Base-by-base conservation (phyloP, 225 moss, liverwort and hornwort genomes). In the Straminergon stramineum region DNA sequence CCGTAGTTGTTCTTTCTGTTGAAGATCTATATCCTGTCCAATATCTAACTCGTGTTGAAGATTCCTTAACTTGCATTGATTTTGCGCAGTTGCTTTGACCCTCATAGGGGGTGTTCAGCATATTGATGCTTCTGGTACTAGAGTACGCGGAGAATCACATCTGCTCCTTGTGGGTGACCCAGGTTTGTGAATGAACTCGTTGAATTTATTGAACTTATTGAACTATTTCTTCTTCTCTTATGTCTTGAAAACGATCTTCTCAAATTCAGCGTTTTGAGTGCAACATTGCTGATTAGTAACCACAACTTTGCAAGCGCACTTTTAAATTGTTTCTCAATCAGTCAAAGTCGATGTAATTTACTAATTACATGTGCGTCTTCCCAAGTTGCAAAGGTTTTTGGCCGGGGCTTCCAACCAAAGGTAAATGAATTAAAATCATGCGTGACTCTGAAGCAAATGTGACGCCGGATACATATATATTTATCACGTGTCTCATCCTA, bases 111-210 rank as follows among this genome's bases (percentile, higher is more conserved):
- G 99, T 81, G 99, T 99, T 65, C 97, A 96, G 89, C 96, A 94
- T 75, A 84, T 99, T 43, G 96, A 97, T 91, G 89, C 92, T 83
- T 97, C 97, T 90, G 99, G 97, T 79, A 96, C 95, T 85, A 96
- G 97, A 91, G 99, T 99, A 62, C 96, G 99, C 85, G 99, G 99
- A 86, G 96, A 99, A 91, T 99, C 97, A 55, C 99, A 99, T 94
- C 89, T 99, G 51, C 94, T 99, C 77, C 94, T 99, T 84, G 97
- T 99, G 79, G 99, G 99, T 87, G 99, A 99, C 93, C 99, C 99
- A 94, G 99, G 99, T 99, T 76, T 76, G 90, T 91, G 58, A 76
- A 80, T 83, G 81, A 75, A 48, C 19, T 35, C 63, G 68, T 69
- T 86, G 51, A 71, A 41, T 45, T 80, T 74, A 43, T 74, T 65